Percentiles rank a stretch among this genome's conserved stretches.
Evolutionary conservation across 1,139 yeast species (phyloP).

Genomic region (Yamadazyma friedrichii): DNA sequence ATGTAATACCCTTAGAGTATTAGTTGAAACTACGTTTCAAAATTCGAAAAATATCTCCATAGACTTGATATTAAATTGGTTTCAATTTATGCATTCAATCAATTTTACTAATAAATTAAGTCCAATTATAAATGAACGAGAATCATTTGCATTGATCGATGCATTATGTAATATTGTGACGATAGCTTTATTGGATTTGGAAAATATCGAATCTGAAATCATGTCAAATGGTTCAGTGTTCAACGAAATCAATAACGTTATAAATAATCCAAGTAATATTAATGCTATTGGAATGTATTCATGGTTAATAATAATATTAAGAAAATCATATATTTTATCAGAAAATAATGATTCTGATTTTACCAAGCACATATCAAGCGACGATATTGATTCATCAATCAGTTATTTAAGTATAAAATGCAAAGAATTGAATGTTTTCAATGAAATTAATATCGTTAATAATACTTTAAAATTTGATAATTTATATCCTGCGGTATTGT

Average conservation of each 20-base stretch:
- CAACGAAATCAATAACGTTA: conserved; percentile 34
- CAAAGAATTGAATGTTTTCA: conserved; percentile 47
- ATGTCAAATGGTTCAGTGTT: conserved; percentile 36
- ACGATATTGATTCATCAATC: conserved; percentile 20
- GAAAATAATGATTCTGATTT: conserved; percentile 23
- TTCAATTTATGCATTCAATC: conserved; percentile 45
- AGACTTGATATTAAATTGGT: conserved; percentile 52
- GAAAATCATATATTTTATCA: conserved; percentile 50
- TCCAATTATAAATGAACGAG: conserved; percentile 28
- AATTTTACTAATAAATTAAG: conserved; percentile 34
- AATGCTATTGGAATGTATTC: conserved; percentile 59
- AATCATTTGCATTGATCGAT: conserved; percentile 30
- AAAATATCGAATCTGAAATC: conserved; percentile 33
- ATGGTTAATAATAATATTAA: conserved; percentile 68
- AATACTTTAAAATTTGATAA: conserved; percentile 48
- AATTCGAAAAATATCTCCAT: conserved; percentile 28
- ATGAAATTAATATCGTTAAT: conserved; percentile 42
- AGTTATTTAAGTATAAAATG: conserved; percentile 43
- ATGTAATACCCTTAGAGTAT: conserved; percentile 42
- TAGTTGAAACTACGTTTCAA: conserved; percentile 39
- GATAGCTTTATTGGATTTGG: conserved; percentile 54
- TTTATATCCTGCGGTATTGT: conserved; percentile 56
- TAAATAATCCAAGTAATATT: conserved; percentile 24
- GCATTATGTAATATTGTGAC: conserved; percentile 50
- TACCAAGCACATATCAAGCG: conserved; percentile 14